Base-by-base conservation (phyloP, 1,284 basidiomycete species). In the Sporisorium scitamineum region DNA sequence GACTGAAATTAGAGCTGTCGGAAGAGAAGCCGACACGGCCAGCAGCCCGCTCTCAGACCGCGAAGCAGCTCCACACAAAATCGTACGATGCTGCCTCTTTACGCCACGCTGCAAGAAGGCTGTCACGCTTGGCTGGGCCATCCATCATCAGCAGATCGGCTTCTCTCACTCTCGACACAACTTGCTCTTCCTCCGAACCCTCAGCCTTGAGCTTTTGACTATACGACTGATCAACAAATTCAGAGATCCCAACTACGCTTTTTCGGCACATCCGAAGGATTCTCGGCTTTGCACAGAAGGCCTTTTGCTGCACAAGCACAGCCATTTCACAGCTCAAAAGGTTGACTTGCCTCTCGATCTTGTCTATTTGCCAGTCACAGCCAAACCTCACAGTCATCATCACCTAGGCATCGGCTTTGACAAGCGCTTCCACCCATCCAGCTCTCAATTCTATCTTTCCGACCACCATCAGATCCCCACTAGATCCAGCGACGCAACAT, bases 31-130 rank as follows among this genome's bases (percentile, higher is more conserved):
- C 47, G 47, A 29, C 44, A 24, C 20, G 13, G 20, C 22, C 20
- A 10, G 26, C 37, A 5, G 37, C 14, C n/a, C n/a, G n/a, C n/a
- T n/a, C n/a, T n/a, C n/a, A 27, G 45, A 8, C 29, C 11, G 31
- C 48, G 27, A 24, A 26, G 13, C 22, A 16, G 51, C 63, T 53
- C 54, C 53, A 68, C 50, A 45, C 53, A 61, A 62, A 68, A 68
- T 68, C 65, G 65, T 68, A 68, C 59, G 65, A 61, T 68, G 48
- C 59, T 52, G 57, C 48, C 27, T 2, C 54, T 42, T 31, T 44
- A 56, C 42, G 54, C 41, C 32, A 31, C 26, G 53, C 53, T 20
- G 31, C 31, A 26, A 13, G 41, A 37, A n/a, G 41, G 34, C 16
- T 39, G 37, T 9, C n/a, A 39, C 22, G 5, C 5, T 22, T 24